Evolutionary conservation across 257 asterid genomes (phyloP).

Genomic region (Cinchona pubescens): DNA sequence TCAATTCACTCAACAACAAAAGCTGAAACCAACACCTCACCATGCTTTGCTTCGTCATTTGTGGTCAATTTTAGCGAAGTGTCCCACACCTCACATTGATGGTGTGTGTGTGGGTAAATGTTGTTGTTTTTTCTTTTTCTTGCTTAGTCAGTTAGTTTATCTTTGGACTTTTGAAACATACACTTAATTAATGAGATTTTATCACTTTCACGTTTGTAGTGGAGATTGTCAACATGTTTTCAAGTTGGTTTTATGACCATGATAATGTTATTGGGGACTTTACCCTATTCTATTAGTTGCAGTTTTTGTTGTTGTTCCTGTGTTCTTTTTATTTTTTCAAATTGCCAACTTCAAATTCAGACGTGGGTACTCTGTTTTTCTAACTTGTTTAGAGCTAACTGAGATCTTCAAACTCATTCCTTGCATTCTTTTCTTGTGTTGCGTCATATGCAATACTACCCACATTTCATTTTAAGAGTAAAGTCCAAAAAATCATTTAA

Average conservation of each 20-base stretch:
- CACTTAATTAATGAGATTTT: conserved; percentile 4
- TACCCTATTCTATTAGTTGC: neutral
- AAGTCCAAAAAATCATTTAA: too few relatives aligned
- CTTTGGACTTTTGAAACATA: neutral
- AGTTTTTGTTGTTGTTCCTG: neutral
- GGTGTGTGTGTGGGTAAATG: conserved; percentile 19
- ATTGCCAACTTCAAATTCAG: neutral
- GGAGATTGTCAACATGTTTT: conserved; percentile 17
- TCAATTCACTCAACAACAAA: neutral
- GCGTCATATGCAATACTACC: neutral
- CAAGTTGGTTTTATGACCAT: neutral
- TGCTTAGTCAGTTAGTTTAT: conserved; percentile 3
- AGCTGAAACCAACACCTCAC: neutral
- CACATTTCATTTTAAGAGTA: too few relatives aligned
- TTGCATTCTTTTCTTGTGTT: neutral
- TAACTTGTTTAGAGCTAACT: neutral
- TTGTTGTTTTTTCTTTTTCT: neutral
- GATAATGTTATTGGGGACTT: neutral
- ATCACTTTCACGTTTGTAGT: conserved; percentile 9
- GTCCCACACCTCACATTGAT: conserved; percentile 23
- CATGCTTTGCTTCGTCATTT: neutral
- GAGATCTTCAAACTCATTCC: neutral
- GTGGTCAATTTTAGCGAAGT: conserved; percentile 1
- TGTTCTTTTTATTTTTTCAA: neutral
- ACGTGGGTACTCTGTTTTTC: neutral